These are phyloP conservation scores for Pseudonectria buxi DNA, from an alignment of 2,329 filamentous ascomycete species.

Conservation along the genomic window DNA sequence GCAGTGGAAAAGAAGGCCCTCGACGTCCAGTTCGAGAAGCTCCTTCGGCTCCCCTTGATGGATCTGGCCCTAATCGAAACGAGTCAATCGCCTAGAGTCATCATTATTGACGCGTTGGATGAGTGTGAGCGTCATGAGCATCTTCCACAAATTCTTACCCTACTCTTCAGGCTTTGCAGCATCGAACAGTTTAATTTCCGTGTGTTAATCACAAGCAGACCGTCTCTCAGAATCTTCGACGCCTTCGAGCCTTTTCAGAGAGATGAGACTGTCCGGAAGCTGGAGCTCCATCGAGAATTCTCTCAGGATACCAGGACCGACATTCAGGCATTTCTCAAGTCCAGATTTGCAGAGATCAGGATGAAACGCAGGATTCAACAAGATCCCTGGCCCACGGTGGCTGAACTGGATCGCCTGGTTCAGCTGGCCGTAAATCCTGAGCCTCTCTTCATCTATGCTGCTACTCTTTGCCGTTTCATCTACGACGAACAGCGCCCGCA, in stretches of 20 bases:
- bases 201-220: slow-evolving; percentile 1
- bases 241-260: not conserved
- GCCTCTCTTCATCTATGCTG: slow-evolving; percentile 2
- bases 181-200: not conserved
- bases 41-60: slow-evolving; percentile 4
- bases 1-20: slow-evolving; percentile 1
- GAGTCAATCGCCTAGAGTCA: rapidly evolving
- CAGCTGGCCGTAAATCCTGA: not conserved
- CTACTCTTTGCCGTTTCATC: slow-evolving; percentile 4
- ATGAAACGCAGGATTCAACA: not conserved
- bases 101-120: slow-evolving; percentile 28
- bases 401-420: not conserved
- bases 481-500: not conserved
- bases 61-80: not conserved
- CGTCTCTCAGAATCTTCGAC: not conserved
- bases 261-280: not conserved
- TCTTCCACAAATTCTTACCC: not conserved
- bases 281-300: slow-evolving; percentile 3
- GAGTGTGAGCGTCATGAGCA: slow-evolving; percentile 14
- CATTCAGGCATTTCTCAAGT: slow-evolving; percentile 1
- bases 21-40: slow-evolving; percentile 7
- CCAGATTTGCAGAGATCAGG: slow-evolving; percentile 1
- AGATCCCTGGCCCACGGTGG: slow-evolving; percentile 1
- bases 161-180: not conserved
- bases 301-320: slow-evolving; percentile 1